A percentile compares a stretch with the other conserved stretches of the same genome.
These are phyloP conservation scores for Cercospora citrullina DNA, from an alignment of 2,329 filamentous ascomycete genomes.

Conservation along the genomic window DNA sequence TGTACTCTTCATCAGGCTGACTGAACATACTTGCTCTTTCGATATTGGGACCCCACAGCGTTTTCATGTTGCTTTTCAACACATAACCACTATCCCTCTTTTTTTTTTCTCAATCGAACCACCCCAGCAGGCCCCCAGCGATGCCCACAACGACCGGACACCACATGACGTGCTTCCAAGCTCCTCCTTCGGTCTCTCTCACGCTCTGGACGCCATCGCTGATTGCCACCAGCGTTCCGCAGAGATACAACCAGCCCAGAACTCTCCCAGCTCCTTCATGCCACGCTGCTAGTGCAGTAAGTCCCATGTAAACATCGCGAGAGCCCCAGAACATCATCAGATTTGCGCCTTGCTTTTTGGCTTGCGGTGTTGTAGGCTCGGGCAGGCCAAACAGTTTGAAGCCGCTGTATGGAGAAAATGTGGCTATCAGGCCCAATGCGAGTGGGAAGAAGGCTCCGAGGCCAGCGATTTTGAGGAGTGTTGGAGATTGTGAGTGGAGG, in stretches of 20 bases:
- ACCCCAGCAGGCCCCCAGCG: conserved; percentile 14
- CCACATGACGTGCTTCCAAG: conserved; percentile 16
- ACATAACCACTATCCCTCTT: too few species aligned
- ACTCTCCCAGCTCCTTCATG: conserved; percentile 1
- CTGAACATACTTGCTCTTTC: too few species aligned
- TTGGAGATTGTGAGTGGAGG: conserved; percentile 12
- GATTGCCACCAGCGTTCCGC: conserved; percentile 8
- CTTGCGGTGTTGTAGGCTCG: background rate
- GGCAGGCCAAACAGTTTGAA: conserved; percentile 8
- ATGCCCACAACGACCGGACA: conserved; percentile 10
- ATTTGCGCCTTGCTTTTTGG: conserved; percentile 2
- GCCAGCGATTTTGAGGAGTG: conserved; percentile 14
- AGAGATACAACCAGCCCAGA: conserved; percentile 1
- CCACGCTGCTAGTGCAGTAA: conserved; percentile 8
- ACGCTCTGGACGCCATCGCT: conserved; percentile 13
- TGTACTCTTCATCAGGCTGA: too few species aligned
- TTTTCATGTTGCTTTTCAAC: too few species aligned
- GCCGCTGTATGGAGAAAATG: conserved; percentile 2
- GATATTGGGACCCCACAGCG: too few species aligned
- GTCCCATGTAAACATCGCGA: conserved; percentile 14
- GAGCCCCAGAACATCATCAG: conserved; percentile 14
- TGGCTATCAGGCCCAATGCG: conserved; percentile 12
- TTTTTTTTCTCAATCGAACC: conserved; percentile 12
- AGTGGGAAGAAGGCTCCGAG: conserved; percentile 14
- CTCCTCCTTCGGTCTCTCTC: conserved; percentile 12